phyloP scores from a whole-genome alignment of 2,329 filamentous ascomycete genomes.

The Ophiostoma sp. region DNA sequence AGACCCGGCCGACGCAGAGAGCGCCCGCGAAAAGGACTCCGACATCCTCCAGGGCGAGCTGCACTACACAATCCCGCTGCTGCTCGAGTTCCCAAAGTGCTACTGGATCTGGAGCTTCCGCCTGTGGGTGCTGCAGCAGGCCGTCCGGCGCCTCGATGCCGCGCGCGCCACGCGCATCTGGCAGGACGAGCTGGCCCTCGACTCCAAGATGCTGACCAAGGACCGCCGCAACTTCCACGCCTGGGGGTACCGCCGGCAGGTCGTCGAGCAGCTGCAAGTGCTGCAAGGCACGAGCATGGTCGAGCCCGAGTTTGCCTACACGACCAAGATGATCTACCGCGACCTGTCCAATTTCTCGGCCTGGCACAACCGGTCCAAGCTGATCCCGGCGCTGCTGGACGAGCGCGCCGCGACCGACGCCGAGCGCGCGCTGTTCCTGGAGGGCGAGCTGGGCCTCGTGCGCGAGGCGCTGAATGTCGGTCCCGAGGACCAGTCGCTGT shows the following conservation, averaged over 20 bases:
- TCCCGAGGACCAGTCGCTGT: conserved; percentile 89
- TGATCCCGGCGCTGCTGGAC: conserved; percentile 70
- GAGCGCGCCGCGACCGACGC: conserved; percentile 61
- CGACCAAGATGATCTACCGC: conserved; percentile 76
- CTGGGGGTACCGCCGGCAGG: conserved; percentile 81
- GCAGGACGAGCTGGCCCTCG: conserved; percentile 76
- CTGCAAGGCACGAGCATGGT: conserved; percentile 56
- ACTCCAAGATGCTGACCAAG: conserved; percentile 78
- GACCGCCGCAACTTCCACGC: conserved; percentile 95
- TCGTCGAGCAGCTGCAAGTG: conserved; percentile 71
- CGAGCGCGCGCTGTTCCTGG: conserved; percentile 63
- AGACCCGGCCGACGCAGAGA: conserved; percentile 17
- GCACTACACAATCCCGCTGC: conserved; percentile 73
- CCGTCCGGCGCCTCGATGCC: conserved; percentile 57
- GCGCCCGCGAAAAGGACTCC: conserved; percentile 7
- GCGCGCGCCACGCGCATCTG: conserved; percentile 61
- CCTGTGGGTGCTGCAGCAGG: conserved; percentile 72
- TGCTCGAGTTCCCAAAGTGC: conserved; percentile 87
- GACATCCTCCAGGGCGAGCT: conserved; percentile 65
- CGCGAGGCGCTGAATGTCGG: conserved; percentile 78
- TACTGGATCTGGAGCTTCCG: conserved; percentile 99
- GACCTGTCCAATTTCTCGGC: conserved; percentile 95
- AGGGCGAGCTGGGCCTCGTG: conserved; percentile 70
- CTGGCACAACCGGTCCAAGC: conserved; percentile 84
- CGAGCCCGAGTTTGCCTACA: conserved; percentile 81